These are phyloP conservation scores for Brassica balearica DNA, from an alignment of 441 rosid species.

Conservation along the genomic window DNA sequence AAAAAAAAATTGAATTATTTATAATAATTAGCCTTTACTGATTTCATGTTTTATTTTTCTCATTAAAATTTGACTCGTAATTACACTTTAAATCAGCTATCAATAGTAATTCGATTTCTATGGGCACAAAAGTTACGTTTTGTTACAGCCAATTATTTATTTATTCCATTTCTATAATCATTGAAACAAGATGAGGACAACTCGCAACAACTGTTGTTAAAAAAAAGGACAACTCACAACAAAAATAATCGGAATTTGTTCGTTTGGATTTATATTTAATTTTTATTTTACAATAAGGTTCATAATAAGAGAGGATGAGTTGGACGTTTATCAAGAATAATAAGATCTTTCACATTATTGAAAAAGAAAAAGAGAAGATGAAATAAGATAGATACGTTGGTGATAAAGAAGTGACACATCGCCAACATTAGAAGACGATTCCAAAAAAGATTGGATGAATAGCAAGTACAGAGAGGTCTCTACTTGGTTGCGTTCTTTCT, in stretches of 20 bases:
- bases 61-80: background rate
- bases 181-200: slow-evolving; percentile 20
- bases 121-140: background rate
- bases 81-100: background rate
- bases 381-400: slow-evolving; percentile 30
- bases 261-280: background rate
- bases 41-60: background rate
- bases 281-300: background rate
- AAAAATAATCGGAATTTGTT: slow-evolving; percentile 33
- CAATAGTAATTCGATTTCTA: background rate
- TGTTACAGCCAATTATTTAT: slow-evolving; percentile 9
- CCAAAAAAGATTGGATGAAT: slow-evolving; percentile 43
- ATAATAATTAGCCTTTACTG: background rate
- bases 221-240: slow-evolving; percentile 16
- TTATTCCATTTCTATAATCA: slow-evolving; percentile 23
- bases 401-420: slow-evolving; percentile 26
- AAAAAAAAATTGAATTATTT: background rate
- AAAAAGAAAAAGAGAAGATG: background rate
- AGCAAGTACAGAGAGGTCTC: slow-evolving; percentile 22
- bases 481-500: slow-evolving; percentile 34
- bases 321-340: slow-evolving; percentile 35
- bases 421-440: slow-evolving; percentile 39
- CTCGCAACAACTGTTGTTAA: background rate
- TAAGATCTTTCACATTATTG: slow-evolving; percentile 3
- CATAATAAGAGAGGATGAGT: slow-evolving; percentile 2